Base-by-base conservation (phyloP, 257 asterid genomes). In the Sherardia arvensis region DNA sequence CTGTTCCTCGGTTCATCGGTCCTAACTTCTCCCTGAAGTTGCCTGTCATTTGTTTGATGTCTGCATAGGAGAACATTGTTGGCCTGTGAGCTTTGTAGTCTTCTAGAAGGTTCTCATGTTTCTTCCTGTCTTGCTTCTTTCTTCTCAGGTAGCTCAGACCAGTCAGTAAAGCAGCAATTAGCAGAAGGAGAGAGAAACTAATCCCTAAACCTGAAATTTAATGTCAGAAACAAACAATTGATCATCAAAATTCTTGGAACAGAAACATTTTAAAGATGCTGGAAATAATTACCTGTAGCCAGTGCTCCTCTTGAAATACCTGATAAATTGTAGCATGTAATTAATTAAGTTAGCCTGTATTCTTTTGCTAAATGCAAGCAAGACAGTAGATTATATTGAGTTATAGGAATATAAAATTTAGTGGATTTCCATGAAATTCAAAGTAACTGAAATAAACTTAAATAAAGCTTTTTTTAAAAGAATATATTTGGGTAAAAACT, bases 1-100 rank as follows among this genome's bases (percentile, higher is more conserved):
- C 85, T 0, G 85, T 80, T 30, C 94, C 94, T 33, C 74, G 84
- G 18, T 94, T 94, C 59, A 90, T 91, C 8, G 75, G 78, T 14
- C 96, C 96, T 15, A 85, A 23, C 58, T 73, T 79, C 22, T 68
- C 48, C 74, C 69, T 82, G 61, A 88, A 86, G 9, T 73, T 72
- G 27, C 73, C 74, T 1, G 96, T 81, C 11, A 84, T 80, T 61
- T 73, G 76, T 65, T 85, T 85, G 2, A 88, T 57, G 57, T 88
- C 90, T 20, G 88, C 73, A 65, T 81, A 86, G 38, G 67, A 74
- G 78, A 79, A 86, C 66, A 88, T 79, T 30, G 85, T 28, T 12
- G 88, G 93, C 69, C 83, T 78, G 12, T 79, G 80, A 60, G 82
- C 90, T 75, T 78, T 84, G 33, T 86, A 86, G 49, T 88, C 87